Conservation (phyloP, 345 rosid species). For the Garcia nutans region DNA sequence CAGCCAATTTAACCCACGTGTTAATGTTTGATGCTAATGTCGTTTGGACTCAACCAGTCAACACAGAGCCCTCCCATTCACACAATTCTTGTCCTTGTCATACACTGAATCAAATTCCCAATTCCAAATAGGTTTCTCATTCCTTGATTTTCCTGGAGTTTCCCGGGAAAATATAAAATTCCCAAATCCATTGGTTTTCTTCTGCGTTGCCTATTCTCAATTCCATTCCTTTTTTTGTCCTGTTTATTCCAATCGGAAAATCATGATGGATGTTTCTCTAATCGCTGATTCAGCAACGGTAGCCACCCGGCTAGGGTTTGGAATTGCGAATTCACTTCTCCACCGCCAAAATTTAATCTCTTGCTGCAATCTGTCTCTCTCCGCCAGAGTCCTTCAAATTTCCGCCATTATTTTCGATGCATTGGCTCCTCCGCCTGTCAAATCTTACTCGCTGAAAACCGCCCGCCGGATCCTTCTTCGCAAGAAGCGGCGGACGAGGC, state of each 20-base stretch:
- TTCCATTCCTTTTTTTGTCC: neutral
- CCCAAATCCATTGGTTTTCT: constrained; percentile 11
- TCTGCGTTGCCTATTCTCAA: constrained; percentile 13
- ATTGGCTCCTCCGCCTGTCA: constrained; percentile 55
- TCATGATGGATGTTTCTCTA: constrained; percentile 55
- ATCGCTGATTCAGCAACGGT: constrained; percentile 44
- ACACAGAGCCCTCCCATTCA: too few species aligned
- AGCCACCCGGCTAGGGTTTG: constrained; percentile 46
- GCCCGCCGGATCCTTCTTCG: constrained; percentile 48
- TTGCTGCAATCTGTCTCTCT: constrained; percentile 26
- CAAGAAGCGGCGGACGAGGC: constrained; percentile 56
- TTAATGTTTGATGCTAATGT: too few species aligned
- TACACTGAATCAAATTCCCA: too few species aligned
- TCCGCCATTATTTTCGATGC: constrained; percentile 43
- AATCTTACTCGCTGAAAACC: constrained; percentile 38
- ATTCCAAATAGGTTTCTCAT: too few species aligned
- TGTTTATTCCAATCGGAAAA: neutral
- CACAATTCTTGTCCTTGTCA: too few species aligned
- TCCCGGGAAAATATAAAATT: constrained; percentile 5
- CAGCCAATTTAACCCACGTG: too few species aligned
- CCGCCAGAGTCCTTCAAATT: constrained; percentile 26
- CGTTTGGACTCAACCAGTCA: too few species aligned
- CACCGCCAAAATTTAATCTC: constrained; percentile 30
- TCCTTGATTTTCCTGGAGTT: neutral
- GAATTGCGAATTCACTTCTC: constrained; percentile 48